Conservation (phyloP, 148 eudicot genomes). For the Vaccinium macrocarpon region DNA sequence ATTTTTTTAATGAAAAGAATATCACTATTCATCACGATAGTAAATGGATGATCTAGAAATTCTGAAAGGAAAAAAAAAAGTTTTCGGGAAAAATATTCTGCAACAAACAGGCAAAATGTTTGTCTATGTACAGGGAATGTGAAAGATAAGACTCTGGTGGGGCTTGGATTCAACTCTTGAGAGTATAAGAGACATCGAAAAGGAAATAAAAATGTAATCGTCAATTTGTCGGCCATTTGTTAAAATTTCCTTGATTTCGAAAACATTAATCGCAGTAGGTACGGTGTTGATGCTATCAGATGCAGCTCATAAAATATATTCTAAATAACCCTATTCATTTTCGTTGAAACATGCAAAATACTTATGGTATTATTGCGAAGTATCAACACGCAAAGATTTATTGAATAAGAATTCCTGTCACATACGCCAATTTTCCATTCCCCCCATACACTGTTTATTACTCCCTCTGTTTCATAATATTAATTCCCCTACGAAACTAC, state of each 20-base stretch:
- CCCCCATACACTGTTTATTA: neutral
- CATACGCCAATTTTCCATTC: neutral
- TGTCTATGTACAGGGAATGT: too few species aligned
- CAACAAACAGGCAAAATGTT: neutral
- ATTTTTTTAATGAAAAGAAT: neutral
- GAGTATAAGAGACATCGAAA: neutral
- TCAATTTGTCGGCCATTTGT: constrained; percentile 9
- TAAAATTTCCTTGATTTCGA: neutral
- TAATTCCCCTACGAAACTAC: too few species aligned
- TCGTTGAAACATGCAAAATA: constrained; percentile 1
- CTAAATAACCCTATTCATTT: neutral
- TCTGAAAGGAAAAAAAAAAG: neutral
- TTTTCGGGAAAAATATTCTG: neutral
- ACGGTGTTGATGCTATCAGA: neutral
- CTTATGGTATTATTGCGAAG: neutral
- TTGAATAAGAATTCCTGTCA: neutral
- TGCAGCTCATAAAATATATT: neutral
- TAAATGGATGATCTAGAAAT: neutral
- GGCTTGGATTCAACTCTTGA: neutral
- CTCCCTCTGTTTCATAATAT: too few species aligned
- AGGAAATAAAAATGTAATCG: neutral
- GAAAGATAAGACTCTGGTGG: neutral
- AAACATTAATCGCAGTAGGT: neutral
- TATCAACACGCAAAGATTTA: neutral
- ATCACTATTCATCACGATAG: neutral